Percentiles rank a stretch among this genome's conserved stretches.
Conservation (phyloP, 441 rosid species). For the Erodium moschatum region DNA sequence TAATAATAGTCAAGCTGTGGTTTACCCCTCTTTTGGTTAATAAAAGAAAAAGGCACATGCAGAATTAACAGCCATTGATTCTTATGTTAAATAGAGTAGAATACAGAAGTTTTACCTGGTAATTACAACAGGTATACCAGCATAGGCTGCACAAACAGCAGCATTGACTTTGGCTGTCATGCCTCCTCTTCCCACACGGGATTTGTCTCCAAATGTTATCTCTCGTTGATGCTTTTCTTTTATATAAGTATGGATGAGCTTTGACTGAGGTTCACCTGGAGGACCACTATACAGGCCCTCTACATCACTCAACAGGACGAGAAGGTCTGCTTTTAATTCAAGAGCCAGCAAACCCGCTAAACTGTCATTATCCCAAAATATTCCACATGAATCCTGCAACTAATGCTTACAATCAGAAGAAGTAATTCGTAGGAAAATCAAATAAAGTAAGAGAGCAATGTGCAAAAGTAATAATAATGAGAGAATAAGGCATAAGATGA, state of each 20-base stretch:
- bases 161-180: conserved; percentile 34
- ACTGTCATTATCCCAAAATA: conserved; percentile 31
- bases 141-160: conserved; percentile 27
- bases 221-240: conserved; percentile 25
- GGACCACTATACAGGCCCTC: conserved; percentile 34
- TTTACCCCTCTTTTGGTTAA: no score
- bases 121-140: conserved; percentile 31
- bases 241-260: conserved; percentile 27
- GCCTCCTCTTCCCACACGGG: conserved; percentile 34
- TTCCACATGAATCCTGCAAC: conserved; percentile 31
- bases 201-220: conserved; percentile 33
- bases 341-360: conserved; percentile 28
- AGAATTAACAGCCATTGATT: background rate
- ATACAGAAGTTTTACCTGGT: conserved; percentile 21
- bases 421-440: background rate
- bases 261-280: conserved; percentile 28
- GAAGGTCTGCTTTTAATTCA: conserved; percentile 23
- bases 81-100: background rate
- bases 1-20: background rate
- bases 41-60: background rate
- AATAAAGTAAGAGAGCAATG: background rate
- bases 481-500: background rate
- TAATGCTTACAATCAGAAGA: conserved; percentile 14
- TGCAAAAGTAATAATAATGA: background rate
- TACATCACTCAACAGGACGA: conserved; percentile 30